Percentiles rank a stretch among this genome's conserved stretches.
Conservation (phyloP, 352 stramenopile species). For the Globisporangium alternatum region DNA sequence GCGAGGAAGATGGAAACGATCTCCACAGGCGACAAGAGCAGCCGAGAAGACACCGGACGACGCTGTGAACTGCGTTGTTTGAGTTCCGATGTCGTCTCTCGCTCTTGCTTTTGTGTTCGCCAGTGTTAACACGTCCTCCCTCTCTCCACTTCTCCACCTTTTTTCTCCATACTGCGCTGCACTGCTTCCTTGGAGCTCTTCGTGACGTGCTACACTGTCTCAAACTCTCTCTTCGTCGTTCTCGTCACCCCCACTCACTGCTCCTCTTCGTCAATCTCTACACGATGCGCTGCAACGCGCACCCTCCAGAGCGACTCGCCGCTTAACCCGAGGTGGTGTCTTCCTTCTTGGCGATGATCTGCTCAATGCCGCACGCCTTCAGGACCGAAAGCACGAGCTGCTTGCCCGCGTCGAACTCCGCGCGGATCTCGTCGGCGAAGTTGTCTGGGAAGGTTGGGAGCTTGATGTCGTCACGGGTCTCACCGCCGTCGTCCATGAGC, state of each 20-base stretch:
- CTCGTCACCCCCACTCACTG: background rate
- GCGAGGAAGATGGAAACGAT: background rate
- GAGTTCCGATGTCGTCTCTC: background rate
- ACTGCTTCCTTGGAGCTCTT: background rate
- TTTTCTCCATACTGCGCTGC: background rate
- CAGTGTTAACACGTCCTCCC: background rate
- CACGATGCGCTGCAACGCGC: slow-evolving; percentile 3
- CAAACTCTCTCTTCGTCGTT: background rate
- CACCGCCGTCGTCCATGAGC: slow-evolving; percentile 97
- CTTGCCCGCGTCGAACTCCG: slow-evolving; percentile 96
- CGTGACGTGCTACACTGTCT: background rate
- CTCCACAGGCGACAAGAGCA: background rate
- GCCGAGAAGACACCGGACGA: background rate
- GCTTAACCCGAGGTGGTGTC: slow-evolving; percentile 43
- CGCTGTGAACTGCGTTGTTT: slow-evolving; percentile 6
- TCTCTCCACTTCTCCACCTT: background rate
- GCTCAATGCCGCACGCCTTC: slow-evolving; percentile 96
- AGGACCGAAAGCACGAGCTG: slow-evolving; percentile 95
- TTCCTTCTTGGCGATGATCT: slow-evolving; percentile 98
- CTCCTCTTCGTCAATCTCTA: background rate
- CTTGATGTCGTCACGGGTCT: slow-evolving; percentile 98
- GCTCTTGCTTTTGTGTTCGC: background rate
- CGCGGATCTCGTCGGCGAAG: slow-evolving; percentile 96
- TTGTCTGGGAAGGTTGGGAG: slow-evolving; percentile 93
- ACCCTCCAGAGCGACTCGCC: background rate